Evolutionary conservation across 2,329 filamentous ascomycete genomes (phyloP).

Genomic region (Pseudogymnoascus sp.): DNA sequence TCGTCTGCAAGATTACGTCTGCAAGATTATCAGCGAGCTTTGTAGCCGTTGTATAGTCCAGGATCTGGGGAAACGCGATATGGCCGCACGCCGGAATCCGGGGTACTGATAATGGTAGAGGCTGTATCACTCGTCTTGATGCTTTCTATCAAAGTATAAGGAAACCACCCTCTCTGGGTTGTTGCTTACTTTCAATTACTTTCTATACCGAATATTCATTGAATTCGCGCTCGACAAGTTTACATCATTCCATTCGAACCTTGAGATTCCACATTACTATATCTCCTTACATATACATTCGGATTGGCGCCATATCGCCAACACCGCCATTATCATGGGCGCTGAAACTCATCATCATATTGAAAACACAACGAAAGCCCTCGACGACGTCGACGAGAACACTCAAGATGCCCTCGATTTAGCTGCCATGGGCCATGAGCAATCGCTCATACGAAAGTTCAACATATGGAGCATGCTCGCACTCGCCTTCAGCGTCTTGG

Average conservation of each 20-base stretch:
- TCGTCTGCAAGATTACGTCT: neutral
- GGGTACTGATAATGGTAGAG: neutral
- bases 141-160: neutral
- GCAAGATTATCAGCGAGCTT: too few relatives aligned
- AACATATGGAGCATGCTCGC: slow-evolving; percentile 47
- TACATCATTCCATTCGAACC: neutral
- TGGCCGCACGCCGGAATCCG: neutral
- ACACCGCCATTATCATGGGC: neutral
- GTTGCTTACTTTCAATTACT: neutral
- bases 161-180: neutral
- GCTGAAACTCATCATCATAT: neutral
- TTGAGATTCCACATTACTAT: neutral
- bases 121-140: neutral
- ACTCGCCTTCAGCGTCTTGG: slow-evolving; percentile 47
- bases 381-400: slow-evolving; percentile 24
- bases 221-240: neutral
- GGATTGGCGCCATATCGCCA: neutral
- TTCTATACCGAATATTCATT: neutral
- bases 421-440: slow-evolving; percentile 34
- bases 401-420: slow-evolving; percentile 34
- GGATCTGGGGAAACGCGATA: neutral
- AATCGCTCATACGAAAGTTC: slow-evolving; percentile 39
- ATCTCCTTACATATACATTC: neutral
- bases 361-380: neutral
- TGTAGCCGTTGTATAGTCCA: neutral